Conservation (phyloP, 352 stramenopile genomes). For the Globisporangium apiculatum region DNA sequence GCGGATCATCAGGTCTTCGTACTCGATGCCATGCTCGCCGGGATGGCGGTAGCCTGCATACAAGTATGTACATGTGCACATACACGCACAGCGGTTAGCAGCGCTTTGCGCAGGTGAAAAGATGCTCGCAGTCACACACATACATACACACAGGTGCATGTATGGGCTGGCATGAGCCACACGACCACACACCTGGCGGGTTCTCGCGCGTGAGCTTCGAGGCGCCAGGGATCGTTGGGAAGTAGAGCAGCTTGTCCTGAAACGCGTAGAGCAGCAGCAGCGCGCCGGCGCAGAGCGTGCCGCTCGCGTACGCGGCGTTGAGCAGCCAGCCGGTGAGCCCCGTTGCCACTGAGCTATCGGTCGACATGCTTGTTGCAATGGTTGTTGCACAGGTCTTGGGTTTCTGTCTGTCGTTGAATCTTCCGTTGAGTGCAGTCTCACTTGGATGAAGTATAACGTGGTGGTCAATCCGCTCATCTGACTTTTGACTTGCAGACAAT, state of each 20-base stretch:
- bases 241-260: constrained; percentile 82
- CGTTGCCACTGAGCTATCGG: constrained; percentile 23
- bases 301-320: constrained; percentile 53
- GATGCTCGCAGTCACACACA: background rate
- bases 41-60: constrained; percentile 79
- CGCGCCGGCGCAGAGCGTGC: constrained; percentile 45
- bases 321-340: constrained; percentile 45
- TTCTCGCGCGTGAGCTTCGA: constrained; percentile 83
- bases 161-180: background rate
- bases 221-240: constrained; percentile 65
- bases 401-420: no score
- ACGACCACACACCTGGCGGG: constrained; percentile 32
- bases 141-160: background rate
- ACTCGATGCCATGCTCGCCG: constrained; percentile 82
- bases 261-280: constrained; percentile 74
- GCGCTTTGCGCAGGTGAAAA: no score
- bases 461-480: no score
- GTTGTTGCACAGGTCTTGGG: background rate
- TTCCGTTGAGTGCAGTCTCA: no score
- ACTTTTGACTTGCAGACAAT: no score
- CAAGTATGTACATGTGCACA: background rate
- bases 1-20: constrained; percentile 86
- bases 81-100: background rate
- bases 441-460: no score
- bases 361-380: constrained; percentile 17